Percentiles rank a stretch among this genome's conserved stretches.
Conservation (phyloP, 1,139 yeast species). For the Scheffersomyces insectosa region DNA sequence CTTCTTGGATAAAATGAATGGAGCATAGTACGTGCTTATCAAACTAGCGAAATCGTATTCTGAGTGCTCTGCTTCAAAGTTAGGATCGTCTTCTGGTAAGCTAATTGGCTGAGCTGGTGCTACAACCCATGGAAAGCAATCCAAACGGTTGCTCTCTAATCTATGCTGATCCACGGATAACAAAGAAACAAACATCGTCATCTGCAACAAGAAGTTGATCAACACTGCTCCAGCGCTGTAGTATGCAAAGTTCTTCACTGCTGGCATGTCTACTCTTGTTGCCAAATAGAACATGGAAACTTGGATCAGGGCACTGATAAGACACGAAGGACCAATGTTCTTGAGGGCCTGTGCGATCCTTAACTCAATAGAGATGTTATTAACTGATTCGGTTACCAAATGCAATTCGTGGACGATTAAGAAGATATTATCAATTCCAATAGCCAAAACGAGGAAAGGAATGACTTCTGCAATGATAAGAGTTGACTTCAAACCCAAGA, state of each 20-base stretch:
- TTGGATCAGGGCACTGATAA: slow-evolving; percentile 76
- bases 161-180: slow-evolving; percentile 68
- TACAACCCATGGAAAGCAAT: slow-evolving; percentile 55
- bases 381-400: slow-evolving; percentile 46
- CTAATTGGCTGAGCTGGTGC: slow-evolving; percentile 2
- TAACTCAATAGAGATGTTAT: slow-evolving; percentile 42
- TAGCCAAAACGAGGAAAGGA: slow-evolving; percentile 90
- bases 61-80: slow-evolving; percentile 14
- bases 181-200: slow-evolving; percentile 78
- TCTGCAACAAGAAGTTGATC: slow-evolving; percentile 73
- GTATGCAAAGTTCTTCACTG: slow-evolving; percentile 87
- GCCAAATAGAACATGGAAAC: slow-evolving; percentile 78
- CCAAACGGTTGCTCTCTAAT: slow-evolving; percentile 58
- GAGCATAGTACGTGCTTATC: slow-evolving; percentile 45
- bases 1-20: slow-evolving; percentile 52
- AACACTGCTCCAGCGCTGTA: slow-evolving; percentile 87
- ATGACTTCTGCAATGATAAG: slow-evolving; percentile 94
- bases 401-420: slow-evolving; percentile 79
- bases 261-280: slow-evolving; percentile 87
- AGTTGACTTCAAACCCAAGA: slow-evolving; percentile 78
- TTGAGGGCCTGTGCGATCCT: slow-evolving; percentile 66
- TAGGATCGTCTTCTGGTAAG: slow-evolving; percentile 11
- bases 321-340: slow-evolving; percentile 83
- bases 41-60: slow-evolving; percentile 29
- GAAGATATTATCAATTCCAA: slow-evolving; percentile 93